Percentiles rank a stretch among this genome's conserved stretches.
Conservation (phyloP, 257 asterid genomes). For the Capsicum rhomboideum region DNA sequence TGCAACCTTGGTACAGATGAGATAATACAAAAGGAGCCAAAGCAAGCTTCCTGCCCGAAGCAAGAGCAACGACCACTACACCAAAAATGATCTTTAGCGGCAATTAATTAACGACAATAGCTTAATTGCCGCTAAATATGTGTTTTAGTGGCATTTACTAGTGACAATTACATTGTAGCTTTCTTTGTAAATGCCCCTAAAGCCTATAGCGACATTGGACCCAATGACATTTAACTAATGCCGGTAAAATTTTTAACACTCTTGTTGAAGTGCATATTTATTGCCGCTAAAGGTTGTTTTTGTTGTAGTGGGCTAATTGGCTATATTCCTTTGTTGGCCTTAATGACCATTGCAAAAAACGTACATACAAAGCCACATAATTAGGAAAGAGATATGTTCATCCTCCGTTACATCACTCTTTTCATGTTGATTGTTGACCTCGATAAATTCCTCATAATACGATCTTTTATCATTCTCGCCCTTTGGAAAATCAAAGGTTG, state of each 20-base stretch:
- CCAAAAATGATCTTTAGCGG: no score
- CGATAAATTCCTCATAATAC: neutral
- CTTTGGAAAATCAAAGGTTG: neutral
- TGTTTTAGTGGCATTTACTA: no score
- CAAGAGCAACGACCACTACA: conserved; percentile 2
- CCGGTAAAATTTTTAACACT: no score
- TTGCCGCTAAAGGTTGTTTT: no score
- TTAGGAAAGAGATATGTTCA: neutral
- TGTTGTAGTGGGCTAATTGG: neutral
- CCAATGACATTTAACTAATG: no score
- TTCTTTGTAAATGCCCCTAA: no score
- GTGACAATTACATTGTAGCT: no score
- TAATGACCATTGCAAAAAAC: neutral
- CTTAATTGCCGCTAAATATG: no score
- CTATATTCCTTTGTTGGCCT: neutral
- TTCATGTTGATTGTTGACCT: neutral
- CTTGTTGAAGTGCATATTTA: no score
- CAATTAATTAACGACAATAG: no score
- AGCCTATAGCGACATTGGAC: no score
- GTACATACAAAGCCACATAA: neutral
- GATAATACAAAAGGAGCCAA: conserved; percentile 1
- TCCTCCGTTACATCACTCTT: neutral
- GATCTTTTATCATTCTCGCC: neutral
- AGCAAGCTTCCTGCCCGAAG: neutral
- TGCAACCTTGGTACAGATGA: neutral